A percentile compares a stretch with the other conserved stretches of the same genome.
Evolutionary conservation across 345 rosid genomes (phyloP).

Genomic region (Linum trigynum): DNA sequence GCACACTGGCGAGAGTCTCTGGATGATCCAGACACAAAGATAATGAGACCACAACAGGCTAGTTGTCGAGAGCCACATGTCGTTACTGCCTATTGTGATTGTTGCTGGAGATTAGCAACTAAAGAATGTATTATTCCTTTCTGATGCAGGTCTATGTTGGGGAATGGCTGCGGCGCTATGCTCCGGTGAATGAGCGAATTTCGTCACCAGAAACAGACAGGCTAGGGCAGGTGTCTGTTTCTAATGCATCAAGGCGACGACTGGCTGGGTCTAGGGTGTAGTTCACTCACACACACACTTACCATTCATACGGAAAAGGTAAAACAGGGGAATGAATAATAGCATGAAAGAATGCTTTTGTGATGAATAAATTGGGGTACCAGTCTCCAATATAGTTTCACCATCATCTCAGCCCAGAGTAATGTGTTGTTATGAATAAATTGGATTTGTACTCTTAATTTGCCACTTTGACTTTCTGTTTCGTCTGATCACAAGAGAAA

Average conservation of each 20-base stretch:
- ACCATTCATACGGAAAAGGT: too few relatives aligned
- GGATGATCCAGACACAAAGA: conserved; percentile 96
- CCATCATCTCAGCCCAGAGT: too few relatives aligned
- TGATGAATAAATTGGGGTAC: too few relatives aligned
- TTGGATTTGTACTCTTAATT: too few relatives aligned
- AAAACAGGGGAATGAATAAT: too few relatives aligned
- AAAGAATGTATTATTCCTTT: not conserved
- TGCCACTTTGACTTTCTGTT: too few relatives aligned
- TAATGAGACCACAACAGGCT: conserved; percentile 98
- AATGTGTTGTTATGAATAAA: too few relatives aligned
- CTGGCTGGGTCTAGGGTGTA: conserved; percentile 54
- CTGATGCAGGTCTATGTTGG: conserved; percentile 70
- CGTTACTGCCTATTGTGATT: not conserved
- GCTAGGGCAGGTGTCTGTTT: conserved; percentile 54
- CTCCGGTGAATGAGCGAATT: conserved; percentile 52
- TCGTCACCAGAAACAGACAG: conserved; percentile 31
- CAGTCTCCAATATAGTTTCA: too few relatives aligned
- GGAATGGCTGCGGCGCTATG: conserved; percentile 77
- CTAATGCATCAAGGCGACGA: conserved; percentile 77
- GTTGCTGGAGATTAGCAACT: too few relatives aligned
- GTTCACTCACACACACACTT: not conserved
- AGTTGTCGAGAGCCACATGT: conserved; percentile 1
- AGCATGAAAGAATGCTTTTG: too few relatives aligned
- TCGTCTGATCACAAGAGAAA: too few relatives aligned
- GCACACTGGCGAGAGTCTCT: conserved; percentile 92